phyloP scores from a whole-genome alignment of 768 basidiomycete species.

The Phlegmacium glaucopus region DNA sequence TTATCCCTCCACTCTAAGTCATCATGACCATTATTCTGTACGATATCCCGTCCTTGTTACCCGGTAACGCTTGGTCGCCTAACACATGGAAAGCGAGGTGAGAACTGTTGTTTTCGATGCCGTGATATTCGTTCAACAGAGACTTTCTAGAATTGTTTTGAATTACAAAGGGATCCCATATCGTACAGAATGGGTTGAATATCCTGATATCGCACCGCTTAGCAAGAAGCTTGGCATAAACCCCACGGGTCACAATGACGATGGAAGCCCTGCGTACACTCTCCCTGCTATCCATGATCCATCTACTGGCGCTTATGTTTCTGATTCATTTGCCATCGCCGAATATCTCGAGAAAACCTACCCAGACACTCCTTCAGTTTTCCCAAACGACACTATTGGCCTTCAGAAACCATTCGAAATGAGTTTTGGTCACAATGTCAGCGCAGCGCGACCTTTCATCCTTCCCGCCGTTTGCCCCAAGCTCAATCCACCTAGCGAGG shows the following conservation, averaged over 20 bases:
- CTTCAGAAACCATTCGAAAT: conserved; percentile 11
- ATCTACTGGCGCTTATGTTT: conserved; percentile 26
- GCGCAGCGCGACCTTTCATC: conserved; percentile 2
- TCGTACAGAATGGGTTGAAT: conserved; percentile 42
- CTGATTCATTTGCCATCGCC: conserved; percentile 42
- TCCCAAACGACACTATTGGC: conserved; percentile 16
- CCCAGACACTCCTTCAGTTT: conserved; percentile 27
- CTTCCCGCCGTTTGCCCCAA: conserved; percentile 1
- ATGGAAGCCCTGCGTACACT: conserved; percentile 34
- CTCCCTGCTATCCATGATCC: conserved; percentile 41
- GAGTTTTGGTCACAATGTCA: not conserved
- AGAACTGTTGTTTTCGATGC: not conserved
- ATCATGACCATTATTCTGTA: conserved; percentile 26
- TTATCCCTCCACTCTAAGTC: too few species aligned
- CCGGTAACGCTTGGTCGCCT: conserved; percentile 32
- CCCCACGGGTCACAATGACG: conserved; percentile 24
- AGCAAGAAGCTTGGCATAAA: conserved; percentile 29
- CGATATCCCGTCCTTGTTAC: conserved; percentile 28
- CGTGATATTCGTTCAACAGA: not conserved
- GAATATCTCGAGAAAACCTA: conserved; percentile 44
- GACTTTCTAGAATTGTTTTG: conserved; percentile 2
- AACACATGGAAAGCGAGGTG: conserved; percentile 38
- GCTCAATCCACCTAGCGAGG: conserved; percentile 14
- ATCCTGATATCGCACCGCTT: conserved; percentile 34
- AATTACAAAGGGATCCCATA: conserved; percentile 33